These are phyloP conservation scores for Boechera divaricarpa DNA, from an alignment of 345 rosid species.

Conservation along the genomic window DNA sequence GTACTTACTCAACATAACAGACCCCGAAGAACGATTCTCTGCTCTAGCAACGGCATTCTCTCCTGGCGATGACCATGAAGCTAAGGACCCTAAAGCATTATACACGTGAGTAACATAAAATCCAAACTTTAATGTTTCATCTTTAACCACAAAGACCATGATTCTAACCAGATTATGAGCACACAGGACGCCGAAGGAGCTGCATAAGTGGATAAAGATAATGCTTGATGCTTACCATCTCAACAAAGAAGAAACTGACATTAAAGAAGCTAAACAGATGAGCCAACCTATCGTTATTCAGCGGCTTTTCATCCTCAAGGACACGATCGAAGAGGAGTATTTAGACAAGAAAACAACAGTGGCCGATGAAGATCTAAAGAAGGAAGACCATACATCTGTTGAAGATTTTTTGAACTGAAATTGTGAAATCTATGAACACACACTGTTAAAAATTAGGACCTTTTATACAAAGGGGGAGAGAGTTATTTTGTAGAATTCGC, in stretches of 20 bases:
- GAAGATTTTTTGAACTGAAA: slow-evolving; percentile 49
- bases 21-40: slow-evolving; percentile 95
- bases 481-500: slow-evolving; percentile 26
- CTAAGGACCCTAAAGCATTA: slow-evolving; percentile 72
- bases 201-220: slow-evolving; percentile 88
- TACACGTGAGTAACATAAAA: slow-evolving; percentile 64
- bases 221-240: slow-evolving; percentile 88
- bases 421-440: slow-evolving; percentile 7
- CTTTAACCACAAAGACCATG: background rate
- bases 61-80: slow-evolving; percentile 72
- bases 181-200: slow-evolving; percentile 85
- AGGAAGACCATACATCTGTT: slow-evolving; percentile 42
- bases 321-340: slow-evolving; percentile 88
- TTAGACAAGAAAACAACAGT: slow-evolving; percentile 47
- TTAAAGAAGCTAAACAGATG: slow-evolving; percentile 84
- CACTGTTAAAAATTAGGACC: slow-evolving; percentile 13
- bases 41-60: slow-evolving; percentile 91
- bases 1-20: slow-evolving; percentile 81
- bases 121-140: slow-evolving; percentile 13
- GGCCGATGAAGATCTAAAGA: slow-evolving; percentile 27
- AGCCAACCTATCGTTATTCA: slow-evolving; percentile 88
- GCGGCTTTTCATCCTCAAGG: slow-evolving; percentile 81
- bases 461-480: background rate
- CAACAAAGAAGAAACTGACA: slow-evolving; percentile 78
- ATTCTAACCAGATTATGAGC: background rate